These are phyloP conservation scores for Gossypioides kirkii DNA, from an alignment of 345 rosid genomes.

Conservation along the genomic window DNA sequence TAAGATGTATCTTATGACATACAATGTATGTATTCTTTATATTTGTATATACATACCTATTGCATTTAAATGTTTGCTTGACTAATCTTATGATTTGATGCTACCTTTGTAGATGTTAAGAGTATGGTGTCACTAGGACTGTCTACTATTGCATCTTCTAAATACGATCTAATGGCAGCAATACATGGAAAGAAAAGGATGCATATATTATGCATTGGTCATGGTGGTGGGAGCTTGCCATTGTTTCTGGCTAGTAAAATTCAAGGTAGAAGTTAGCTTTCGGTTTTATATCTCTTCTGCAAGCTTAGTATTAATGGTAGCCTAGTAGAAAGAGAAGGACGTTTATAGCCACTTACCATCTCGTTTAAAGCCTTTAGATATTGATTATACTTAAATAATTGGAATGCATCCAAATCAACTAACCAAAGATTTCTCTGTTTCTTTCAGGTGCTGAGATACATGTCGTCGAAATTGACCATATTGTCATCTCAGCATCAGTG, in stretches of 20 bases:
- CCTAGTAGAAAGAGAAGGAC: background rate
- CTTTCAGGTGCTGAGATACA: constrained; percentile 64
- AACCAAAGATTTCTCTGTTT: background rate
- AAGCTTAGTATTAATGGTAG: background rate
- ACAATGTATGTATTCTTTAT: background rate
- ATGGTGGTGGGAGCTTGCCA: constrained; percentile 92
- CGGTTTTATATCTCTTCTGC: background rate
- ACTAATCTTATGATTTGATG: constrained; percentile 14
- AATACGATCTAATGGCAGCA: constrained; percentile 48
- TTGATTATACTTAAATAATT: background rate
- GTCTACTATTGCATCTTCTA: constrained; percentile 55
- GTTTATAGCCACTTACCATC: background rate
- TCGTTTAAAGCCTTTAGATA: background rate
- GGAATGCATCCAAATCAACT: background rate
- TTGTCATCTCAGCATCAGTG: constrained; percentile 74
- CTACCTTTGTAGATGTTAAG: constrained; percentile 54
- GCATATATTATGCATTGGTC: constrained; percentile 79
- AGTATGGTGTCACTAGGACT: constrained; percentile 85
- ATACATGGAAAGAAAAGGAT: constrained; percentile 49
- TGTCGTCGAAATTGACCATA: constrained; percentile 76
- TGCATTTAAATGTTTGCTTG: background rate
- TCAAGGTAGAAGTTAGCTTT: constrained; percentile 40
- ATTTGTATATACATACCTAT: background rate
- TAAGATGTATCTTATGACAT: background rate
- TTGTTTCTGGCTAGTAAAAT: constrained; percentile 76